Evolutionary conservation across 176 grass and related monocot genomes (phyloP).

Genomic region (Alloteropsis semialata): DNA sequence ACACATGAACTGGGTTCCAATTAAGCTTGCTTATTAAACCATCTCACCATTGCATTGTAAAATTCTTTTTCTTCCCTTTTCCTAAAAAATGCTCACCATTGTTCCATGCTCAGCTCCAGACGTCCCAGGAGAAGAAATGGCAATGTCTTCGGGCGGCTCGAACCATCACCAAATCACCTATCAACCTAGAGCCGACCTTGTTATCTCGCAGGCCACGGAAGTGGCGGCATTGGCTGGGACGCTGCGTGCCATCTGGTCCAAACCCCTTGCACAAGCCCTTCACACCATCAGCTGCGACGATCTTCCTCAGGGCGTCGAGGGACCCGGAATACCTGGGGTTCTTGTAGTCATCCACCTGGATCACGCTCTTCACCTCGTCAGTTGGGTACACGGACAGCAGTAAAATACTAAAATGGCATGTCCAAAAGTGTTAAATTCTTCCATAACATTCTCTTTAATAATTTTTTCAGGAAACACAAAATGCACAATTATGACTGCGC

Average conservation of each 20-base stretch:
- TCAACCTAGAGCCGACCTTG: conserved; percentile 65
- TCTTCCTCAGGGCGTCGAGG: conserved; percentile 69
- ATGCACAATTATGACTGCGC: background rate
- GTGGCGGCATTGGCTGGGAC: conserved; percentile 85
- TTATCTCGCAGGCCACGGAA: conserved; percentile 80
- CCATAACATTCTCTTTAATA: background rate
- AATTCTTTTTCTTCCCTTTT: background rate
- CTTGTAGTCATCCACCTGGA: conserved; percentile 93
- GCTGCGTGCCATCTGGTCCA: conserved; percentile 81
- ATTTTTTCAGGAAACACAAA: background rate
- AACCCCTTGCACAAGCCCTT: conserved; percentile 93
- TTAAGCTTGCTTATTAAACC: conserved; percentile 23
- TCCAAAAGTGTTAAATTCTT: background rate
- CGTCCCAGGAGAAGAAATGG: background rate
- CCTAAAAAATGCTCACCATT: background rate
- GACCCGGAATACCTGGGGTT: conserved; percentile 78
- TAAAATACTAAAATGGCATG: conserved; percentile 10
- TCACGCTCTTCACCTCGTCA: conserved; percentile 87
- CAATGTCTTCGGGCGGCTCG: background rate
- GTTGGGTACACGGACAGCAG: conserved; percentile 75
- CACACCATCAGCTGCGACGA: conserved; percentile 62
- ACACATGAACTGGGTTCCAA: no score
- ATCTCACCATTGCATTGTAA: background rate
- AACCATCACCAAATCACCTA: no score
- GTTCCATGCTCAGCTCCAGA: no score